These are phyloP conservation scores for Candida broadrunensis DNA, from an alignment of 805 yeast genomes.

Conservation along the genomic window DNA sequence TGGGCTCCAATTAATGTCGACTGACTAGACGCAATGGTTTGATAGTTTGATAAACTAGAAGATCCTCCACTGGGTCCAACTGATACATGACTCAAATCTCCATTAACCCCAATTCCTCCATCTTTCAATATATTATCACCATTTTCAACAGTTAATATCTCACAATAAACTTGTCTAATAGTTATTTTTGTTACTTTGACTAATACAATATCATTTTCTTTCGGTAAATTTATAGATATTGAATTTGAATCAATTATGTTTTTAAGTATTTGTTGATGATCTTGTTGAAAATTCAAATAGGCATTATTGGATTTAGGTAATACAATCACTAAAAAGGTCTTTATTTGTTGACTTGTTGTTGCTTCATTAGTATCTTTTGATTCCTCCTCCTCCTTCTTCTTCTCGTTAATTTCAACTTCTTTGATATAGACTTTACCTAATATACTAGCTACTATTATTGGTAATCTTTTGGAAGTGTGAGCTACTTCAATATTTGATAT, in stretches of 20 bases:
- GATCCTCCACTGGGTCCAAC: constrained; percentile 55
- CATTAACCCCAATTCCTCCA: constrained; percentile 63
- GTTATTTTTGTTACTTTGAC: constrained; percentile 69
- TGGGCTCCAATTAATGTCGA: constrained; percentile 32
- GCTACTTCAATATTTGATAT: constrained; percentile 43
- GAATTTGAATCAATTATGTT: constrained; percentile 3
- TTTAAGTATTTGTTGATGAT: constrained; percentile 3
- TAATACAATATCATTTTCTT: constrained; percentile 79
- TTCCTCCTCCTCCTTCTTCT: constrained; percentile 9
- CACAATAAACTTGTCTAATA: constrained; percentile 71
- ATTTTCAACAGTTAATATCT: constrained; percentile 65
- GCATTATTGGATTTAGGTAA: constrained; percentile 23
- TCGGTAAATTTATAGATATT: constrained; percentile 59
- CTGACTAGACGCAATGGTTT: constrained; percentile 38
- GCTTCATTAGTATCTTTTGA: constrained; percentile 6
- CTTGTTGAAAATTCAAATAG: constrained; percentile 21
- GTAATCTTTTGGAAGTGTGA: constrained; percentile 22
- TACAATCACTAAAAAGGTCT: constrained; percentile 28
- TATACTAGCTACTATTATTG: constrained; percentile 55
- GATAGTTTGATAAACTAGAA: constrained; percentile 28
- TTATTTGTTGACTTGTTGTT: constrained; percentile 12
- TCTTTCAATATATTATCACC: constrained; percentile 57
- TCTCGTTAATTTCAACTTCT: constrained; percentile 11
- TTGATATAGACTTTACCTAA: constrained; percentile 53
- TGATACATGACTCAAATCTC: constrained; percentile 35